phyloP scores from a whole-genome alignment of 1,139 yeast genomes.

The Meyerozyma elateridarum region DNA sequence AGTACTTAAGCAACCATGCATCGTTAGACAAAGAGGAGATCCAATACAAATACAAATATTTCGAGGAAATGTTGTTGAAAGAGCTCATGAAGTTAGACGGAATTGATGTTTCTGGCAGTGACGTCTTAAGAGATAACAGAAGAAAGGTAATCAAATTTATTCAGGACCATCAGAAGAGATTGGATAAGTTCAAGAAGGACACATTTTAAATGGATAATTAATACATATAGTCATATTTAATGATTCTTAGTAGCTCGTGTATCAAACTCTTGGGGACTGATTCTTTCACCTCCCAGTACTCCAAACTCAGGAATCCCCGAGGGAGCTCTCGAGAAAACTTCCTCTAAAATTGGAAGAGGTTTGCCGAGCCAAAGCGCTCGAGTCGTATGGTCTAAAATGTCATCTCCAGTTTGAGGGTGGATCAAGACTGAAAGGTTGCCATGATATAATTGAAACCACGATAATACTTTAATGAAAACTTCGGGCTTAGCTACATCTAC shows the following conservation, averaged over 20 bases:
- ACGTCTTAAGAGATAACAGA: constrained; percentile 50
- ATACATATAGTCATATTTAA: constrained; percentile 5
- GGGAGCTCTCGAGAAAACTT: constrained; percentile 14
- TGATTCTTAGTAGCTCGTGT: background rate
- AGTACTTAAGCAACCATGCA: constrained; percentile 31
- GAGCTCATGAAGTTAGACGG: constrained; percentile 63
- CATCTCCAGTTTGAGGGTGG: constrained; percentile 32
- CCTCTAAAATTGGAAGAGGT: constrained; percentile 18
- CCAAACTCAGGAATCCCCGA: constrained; percentile 25
- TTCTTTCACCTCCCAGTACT: constrained; percentile 14
- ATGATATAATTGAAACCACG: constrained; percentile 31
- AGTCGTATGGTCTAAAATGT: constrained; percentile 23
- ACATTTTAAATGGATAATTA: constrained; percentile 12
- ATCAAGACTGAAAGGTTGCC: constrained; percentile 26
- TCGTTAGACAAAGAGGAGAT: constrained; percentile 33
- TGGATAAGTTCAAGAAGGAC: constrained; percentile 51
- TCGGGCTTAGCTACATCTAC: constrained; percentile 30
- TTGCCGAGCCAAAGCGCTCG: constrained; percentile 31
- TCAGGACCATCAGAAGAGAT: constrained; percentile 54
- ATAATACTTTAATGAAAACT: constrained; percentile 22
- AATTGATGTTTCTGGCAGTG: constrained; percentile 50
- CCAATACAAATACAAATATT: constrained; percentile 51
- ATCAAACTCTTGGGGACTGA: constrained; percentile 16
- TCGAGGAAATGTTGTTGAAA: constrained; percentile 64
- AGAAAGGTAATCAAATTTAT: constrained; percentile 56